Conservation (phyloP, 169 alveolate genomes). For the Neospora caninum region DNA sequence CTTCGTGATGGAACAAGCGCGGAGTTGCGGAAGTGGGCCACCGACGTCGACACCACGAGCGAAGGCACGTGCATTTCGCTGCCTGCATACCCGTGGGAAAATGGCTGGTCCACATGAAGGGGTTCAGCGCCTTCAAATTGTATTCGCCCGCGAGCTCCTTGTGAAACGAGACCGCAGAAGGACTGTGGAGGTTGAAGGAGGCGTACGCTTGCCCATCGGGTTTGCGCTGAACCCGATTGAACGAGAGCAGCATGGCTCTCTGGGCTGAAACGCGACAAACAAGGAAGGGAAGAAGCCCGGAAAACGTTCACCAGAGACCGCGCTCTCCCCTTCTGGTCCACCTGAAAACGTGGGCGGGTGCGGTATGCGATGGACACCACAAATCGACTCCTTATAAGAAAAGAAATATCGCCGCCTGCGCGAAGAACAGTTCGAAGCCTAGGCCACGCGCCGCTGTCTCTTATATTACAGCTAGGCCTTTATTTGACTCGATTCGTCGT, state of each 20-base stretch:
- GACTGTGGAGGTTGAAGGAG: not conserved
- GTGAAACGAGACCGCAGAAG: not conserved
- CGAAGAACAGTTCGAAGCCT: too few species aligned
- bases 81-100: not conserved
- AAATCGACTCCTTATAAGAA: too few species aligned
- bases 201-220: not conserved
- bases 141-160: not conserved
- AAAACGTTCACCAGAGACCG: not conserved
- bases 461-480: too few species aligned
- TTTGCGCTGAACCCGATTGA: not conserved
- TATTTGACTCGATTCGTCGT: too few species aligned
- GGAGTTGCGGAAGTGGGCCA: too few species aligned
- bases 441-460: too few species aligned
- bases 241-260: not conserved
- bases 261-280: not conserved
- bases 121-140: slow-evolving; percentile 9
- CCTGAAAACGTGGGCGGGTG: too few species aligned
- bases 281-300: not conserved
- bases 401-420: not conserved
- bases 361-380: too few species aligned
- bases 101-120: not conserved
- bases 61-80: not conserved
- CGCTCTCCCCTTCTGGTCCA: too few species aligned
- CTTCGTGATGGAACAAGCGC: too few species aligned
- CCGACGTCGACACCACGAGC: not conserved